Conservation (phyloP, 257 asterid genomes). For the Thymus mandschuricus region DNA sequence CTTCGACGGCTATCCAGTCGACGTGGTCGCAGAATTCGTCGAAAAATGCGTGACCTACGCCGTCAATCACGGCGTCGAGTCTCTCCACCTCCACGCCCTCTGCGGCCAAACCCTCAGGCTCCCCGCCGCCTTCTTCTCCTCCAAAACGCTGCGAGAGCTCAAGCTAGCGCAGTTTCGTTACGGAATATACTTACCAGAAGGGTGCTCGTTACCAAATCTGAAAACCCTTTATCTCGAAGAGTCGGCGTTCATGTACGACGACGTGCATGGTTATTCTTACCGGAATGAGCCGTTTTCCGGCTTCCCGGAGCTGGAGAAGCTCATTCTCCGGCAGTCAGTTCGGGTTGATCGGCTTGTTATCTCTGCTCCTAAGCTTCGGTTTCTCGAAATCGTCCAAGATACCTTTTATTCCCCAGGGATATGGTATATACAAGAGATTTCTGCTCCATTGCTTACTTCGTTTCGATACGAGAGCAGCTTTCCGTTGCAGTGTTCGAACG, state of each 20-base stretch:
- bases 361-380: conserved; percentile 30
- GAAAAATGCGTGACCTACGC: conserved; percentile 31
- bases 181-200: conserved; percentile 19
- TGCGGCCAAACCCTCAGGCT: conserved; percentile 5
- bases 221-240: conserved; percentile 28
- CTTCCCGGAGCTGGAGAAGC: conserved; percentile 31
- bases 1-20: neutral
- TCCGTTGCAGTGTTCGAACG: conserved; percentile 23
- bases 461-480: conserved; percentile 30
- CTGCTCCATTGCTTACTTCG: conserved; percentile 19
- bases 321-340: conserved; percentile 26
- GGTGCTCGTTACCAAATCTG: conserved; percentile 20
- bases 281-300: conserved; percentile 37
- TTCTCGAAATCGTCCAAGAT: conserved; percentile 19
- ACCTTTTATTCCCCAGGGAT: neutral
- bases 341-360: conserved; percentile 20
- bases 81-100: conserved; percentile 21
- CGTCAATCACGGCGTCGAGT: conserved; percentile 29
- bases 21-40: neutral
- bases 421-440: neutral
- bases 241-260: neutral
- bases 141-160: conserved; percentile 20
- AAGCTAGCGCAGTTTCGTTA: neutral
- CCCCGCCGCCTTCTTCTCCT: conserved; percentile 13
- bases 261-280: neutral